Evolutionary conservation across 75 land plant genomes (phyloP), one percentile per base, ranked within the genome.

Genomic region (Sequoia sempervirens): DNA sequence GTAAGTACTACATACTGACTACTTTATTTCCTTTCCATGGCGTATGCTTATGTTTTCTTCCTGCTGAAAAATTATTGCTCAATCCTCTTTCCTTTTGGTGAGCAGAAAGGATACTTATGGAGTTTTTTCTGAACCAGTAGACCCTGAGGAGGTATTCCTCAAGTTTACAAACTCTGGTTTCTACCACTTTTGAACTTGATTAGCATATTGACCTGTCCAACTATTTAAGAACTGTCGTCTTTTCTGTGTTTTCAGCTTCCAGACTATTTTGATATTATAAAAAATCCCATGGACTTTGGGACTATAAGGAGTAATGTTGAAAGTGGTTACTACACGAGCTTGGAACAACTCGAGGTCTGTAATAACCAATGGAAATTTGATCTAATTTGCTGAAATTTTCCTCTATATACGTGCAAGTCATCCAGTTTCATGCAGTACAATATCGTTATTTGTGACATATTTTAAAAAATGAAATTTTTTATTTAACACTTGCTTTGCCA

Each of bases 241-340:
- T 70, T 87, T 17, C n/a, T 75, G 54, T 54, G 15, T 30, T 81
- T 72, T 30, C 91, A 96, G 99, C 95, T 96, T 79, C 99, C 99
- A 76, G 99, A 96, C 80, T 96, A 96, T 84, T 90, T 90, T 83
- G 97, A 96, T 26, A 75, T 96, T 43, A 93, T 96, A 10, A 88
- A 95, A 76, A 91, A 96, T 75, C 95, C 99, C 2, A 96, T 96
- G 99, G 99, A 96, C 84, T 96, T 96, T 79, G 87, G 92, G 2
- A 96, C 99, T 5, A 88, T 96, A 40, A 89, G 91, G 88, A 91
- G 88, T 41, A 95, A 96, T 54, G 90, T 96, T 47, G 66, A 80
- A 56, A 66, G 70, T 76, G 95, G 93, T 43, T 81, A 83, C 41
- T 96, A 96, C 85, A 75, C 86, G 12, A 84, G 30, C 80, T 82